Evolutionary conservation across 352 stramenopile species (phyloP), one percentile per base, ranked within the genome.

Genomic region (Phytophthora idaei): DNA sequence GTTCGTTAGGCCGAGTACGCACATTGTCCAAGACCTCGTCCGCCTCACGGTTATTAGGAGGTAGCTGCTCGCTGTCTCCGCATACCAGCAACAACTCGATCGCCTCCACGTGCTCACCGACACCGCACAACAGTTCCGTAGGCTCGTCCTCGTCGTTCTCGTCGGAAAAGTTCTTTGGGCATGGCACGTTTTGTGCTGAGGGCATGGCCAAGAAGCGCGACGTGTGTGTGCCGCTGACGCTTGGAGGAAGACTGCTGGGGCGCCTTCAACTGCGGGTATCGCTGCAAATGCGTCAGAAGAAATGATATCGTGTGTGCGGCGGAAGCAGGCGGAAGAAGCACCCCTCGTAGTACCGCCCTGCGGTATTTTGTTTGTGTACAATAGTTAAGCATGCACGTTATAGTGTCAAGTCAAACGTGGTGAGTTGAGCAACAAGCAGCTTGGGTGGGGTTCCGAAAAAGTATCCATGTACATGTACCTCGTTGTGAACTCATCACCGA

Each of bases 121-220:
- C 71, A n/a, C 63, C 58, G 0, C 50, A 65, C 21, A 65, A 57
- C 25, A 67, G 59, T 28, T 74, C 61, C 2, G 55, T 62, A 27
- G 14, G 55, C 6, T 70, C 64, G 4, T 67, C 70, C 17, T 74
- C 69, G 4, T 73, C 71, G 1, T 73, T 73, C 27, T 70, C 54
- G 8, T 73, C 71, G 14, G 76, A 90, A 39, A 76, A 77, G 50
- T 71, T 79, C 11, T 80, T 91, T 46, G 85, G 82, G 0, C 83
- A 91, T 42, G 85, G 81, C 17, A 83, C 76, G 8, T 93, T 93
- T 49, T 90, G 83, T 42, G 80, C 88, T 25, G 78, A 89, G 37
- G 72, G 69, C 9, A 81, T 65, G 46, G 57, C 64, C 44, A 77
- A 73, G 47, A 86, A 89, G 27, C 68, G 77, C 11, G 81, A 90